These are phyloP conservation scores for Teratosphaeria viscida DNA, from an alignment of 2,329 filamentous ascomycete species.

Conservation along the genomic window DNA sequence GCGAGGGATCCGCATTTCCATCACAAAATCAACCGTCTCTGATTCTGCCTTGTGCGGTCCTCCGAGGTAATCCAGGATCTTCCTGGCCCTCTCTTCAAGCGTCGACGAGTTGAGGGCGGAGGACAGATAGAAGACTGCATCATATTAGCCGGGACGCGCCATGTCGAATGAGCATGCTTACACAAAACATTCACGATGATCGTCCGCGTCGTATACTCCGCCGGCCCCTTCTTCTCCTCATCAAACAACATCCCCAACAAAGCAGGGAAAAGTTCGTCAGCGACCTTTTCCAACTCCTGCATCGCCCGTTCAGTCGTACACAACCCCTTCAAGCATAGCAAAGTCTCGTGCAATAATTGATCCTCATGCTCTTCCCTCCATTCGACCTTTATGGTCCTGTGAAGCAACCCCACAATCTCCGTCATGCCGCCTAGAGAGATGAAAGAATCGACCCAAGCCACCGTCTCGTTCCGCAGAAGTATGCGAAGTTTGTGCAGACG, in stretches of 20 bases:
- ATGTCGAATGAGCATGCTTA: constrained; percentile 15
- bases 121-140: constrained; percentile 64
- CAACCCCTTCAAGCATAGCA: constrained; percentile 87
- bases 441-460: constrained; percentile 90
- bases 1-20: constrained; percentile 76
- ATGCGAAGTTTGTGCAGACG: constrained; percentile 88
- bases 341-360: constrained; percentile 76
- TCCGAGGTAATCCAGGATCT: constrained; percentile 67
- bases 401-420: constrained; percentile 74
- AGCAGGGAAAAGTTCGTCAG: constrained; percentile 72
- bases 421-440: constrained; percentile 84
- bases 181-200: constrained; percentile 80
- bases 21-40: constrained; percentile 70
- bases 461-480: constrained; percentile 84
- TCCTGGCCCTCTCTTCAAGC: constrained; percentile 51
- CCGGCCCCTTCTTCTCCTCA: constrained; percentile 94
- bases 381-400: constrained; percentile 89
- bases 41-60: constrained; percentile 72
- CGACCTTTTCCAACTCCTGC: constrained; percentile 69
- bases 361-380: constrained; percentile 99
- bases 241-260: constrained; percentile 86
- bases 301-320: constrained; percentile 84
- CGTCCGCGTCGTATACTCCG: constrained; percentile 86
- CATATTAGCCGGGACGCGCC: constrained; percentile 4
- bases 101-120: constrained; percentile 43